phyloP scores from a whole-genome alignment of 1,139 yeast genomes.

The Torulaspora globosa region DNA sequence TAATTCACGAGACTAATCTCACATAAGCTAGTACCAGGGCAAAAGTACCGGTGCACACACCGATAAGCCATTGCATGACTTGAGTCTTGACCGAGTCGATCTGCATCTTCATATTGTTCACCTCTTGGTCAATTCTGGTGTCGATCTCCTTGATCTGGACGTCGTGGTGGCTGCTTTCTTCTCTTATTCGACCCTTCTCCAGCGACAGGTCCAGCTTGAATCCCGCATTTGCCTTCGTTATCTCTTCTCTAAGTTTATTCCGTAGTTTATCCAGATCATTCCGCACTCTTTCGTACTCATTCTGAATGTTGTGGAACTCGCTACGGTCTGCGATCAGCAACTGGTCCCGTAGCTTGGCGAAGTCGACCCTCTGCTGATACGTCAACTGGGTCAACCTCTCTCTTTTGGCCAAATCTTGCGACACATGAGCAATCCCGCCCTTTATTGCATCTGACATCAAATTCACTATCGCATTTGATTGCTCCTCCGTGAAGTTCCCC shows the following conservation, averaged over 20 bases:
- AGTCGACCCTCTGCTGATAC: conserved; percentile 93
- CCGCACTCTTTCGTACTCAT: conserved; percentile 81
- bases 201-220: conserved; percentile 85
- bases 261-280: conserved; percentile 84
- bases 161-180: conserved; percentile 88
- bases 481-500: conserved; percentile 70
- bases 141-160: conserved; percentile 91
- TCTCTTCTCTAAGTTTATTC: conserved; percentile 83
- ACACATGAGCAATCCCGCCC: conserved; percentile 74
- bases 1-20: conserved; percentile 60
- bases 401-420: conserved; percentile 72
- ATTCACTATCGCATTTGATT: conserved; percentile 75
- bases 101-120: conserved; percentile 90
- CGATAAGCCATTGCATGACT: conserved; percentile 96
- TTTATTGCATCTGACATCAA: conserved; percentile 74
- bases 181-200: conserved; percentile 93
- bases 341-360: conserved; percentile 90
- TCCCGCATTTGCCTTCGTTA: conserved; percentile 84
- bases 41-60: conserved; percentile 97
- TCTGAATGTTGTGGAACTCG: conserved; percentile 75
- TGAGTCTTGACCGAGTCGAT: conserved; percentile 92
- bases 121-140: conserved; percentile 91
- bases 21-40: conserved; percentile 89
- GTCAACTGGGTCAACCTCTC: conserved; percentile 79
- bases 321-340: conserved; percentile 81